A percentile compares a stretch with the other conserved stretches of the same genome.
phyloP scores from a whole-genome alignment of 2,329 filamentous ascomycete species.

The Escovopsis sp. region DNA sequence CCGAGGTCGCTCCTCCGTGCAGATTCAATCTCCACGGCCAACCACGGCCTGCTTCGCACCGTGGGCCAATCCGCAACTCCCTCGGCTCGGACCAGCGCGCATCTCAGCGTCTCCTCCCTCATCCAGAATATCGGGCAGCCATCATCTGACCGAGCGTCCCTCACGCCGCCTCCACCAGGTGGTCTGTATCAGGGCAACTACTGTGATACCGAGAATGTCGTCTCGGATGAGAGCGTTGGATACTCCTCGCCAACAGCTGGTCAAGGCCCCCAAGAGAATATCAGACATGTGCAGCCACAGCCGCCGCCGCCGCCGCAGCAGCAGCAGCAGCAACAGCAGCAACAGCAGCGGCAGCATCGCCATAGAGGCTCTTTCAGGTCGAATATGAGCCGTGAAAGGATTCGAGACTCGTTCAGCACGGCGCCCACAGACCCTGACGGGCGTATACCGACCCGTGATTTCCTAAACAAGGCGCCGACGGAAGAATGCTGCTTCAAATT shows the following conservation, averaged over 20 bases:
- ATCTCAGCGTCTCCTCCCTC: slow-evolving; percentile 10
- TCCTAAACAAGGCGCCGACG: slow-evolving; percentile 12
- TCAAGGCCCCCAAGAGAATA: slow-evolving; percentile 1
- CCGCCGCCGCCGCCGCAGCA: no score
- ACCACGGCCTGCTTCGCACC: slow-evolving; percentile 1
- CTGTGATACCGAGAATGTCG: slow-evolving; percentile 10
- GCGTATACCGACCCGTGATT: slow-evolving; percentile 7
- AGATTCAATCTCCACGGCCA: not conserved
- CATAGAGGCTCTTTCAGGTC: slow-evolving; percentile 9
- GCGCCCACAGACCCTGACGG: slow-evolving; percentile 7
- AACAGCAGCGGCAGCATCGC: no score
- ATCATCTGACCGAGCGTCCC: slow-evolving; percentile 1
- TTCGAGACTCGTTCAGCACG: slow-evolving; percentile 9
- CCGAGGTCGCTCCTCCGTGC: not conserved
- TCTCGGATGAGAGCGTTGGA: slow-evolving; percentile 14
- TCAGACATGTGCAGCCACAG: not conserved
- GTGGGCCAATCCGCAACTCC: slow-evolving; percentile 1
- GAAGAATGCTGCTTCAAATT: slow-evolving; percentile 24
- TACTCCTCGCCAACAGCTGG: slow-evolving; percentile 14
- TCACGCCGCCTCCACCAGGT: slow-evolving; percentile 2
- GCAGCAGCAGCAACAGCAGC: no score
- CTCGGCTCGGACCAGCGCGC: slow-evolving; percentile 5
- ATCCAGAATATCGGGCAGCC: slow-evolving; percentile 9
- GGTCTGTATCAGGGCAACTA: slow-evolving; percentile 4
- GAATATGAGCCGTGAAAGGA: slow-evolving; percentile 5